Percentiles rank a stretch among this genome's conserved stretches.
Conservation (phyloP, 2,329 filamentous ascomycete species). For the Trichoderma sp. region DNA sequence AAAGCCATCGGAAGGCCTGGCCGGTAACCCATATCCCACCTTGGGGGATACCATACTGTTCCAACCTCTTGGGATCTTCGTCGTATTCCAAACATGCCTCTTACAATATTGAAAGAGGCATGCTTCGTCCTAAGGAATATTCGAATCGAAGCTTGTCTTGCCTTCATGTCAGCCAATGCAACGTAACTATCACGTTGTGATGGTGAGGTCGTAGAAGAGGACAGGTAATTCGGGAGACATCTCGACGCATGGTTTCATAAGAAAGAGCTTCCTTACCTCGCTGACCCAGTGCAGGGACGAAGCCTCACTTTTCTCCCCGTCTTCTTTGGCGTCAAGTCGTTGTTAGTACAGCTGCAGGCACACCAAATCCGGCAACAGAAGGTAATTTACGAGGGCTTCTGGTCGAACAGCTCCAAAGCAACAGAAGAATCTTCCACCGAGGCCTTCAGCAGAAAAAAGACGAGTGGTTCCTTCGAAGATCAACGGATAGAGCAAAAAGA, state of each 20-base stretch:
- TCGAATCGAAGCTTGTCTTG: constrained; percentile 10
- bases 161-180: constrained; percentile 15
- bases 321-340: neutral
- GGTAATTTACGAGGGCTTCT: neutral
- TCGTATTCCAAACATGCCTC: constrained; percentile 32
- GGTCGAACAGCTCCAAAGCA: neutral
- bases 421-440: neutral
- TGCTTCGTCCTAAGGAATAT: constrained; percentile 16
- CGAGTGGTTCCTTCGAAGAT: constrained; percentile 3
- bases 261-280: constrained; percentile 1
- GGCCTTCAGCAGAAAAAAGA: neutral
- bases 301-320: neutral
- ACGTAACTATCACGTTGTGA: constrained; percentile 1
- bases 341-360: constrained; percentile 2
- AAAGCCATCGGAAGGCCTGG: constrained; percentile 44
- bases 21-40: constrained; percentile 46
- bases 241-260: neutral
- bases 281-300: neutral
- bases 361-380: neutral
- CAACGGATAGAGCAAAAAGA: constrained; percentile 9
- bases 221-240: neutral
- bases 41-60: constrained; percentile 49
- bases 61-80: constrained; percentile 36
- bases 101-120: constrained; percentile 17
- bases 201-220: neutral